A percentile compares a stretch with the other conserved stretches of the same genome.
Conservation (phyloP, 345 rosid genomes). For the Ricinus communis region DNA sequence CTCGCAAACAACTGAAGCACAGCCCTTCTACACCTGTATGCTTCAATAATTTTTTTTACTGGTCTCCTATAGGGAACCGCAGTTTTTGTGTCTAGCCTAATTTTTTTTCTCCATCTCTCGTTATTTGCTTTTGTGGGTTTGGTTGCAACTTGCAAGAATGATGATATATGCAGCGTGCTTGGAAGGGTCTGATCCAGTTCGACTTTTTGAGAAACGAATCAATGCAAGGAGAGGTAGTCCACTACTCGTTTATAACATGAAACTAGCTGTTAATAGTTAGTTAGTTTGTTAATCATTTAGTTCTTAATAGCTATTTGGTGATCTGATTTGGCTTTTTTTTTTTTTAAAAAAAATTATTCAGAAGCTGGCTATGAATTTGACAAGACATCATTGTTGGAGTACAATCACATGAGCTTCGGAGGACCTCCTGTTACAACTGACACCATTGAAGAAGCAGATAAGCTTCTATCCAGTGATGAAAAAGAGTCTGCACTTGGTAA, state of each 20-base stretch:
- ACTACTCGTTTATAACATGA: background rate
- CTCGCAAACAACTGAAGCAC: background rate
- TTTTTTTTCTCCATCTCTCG: background rate
- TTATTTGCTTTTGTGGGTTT: slow-evolving; percentile 13
- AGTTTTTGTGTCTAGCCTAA: background rate
- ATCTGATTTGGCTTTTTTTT: slow-evolving; percentile 12
- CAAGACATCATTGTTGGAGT: slow-evolving; percentile 62
- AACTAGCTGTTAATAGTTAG: background rate
- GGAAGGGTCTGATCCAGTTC: slow-evolving; percentile 92
- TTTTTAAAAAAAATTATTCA: slow-evolving; percentile 38
- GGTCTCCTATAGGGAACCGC: background rate
- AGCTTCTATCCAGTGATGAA: slow-evolving; percentile 59
- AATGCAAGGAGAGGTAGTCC: slow-evolving; percentile 81
- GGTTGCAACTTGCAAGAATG: slow-evolving; percentile 41
- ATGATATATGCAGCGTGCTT: slow-evolving; percentile 83
- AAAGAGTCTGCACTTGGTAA: slow-evolving; percentile 78
- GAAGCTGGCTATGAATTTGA: slow-evolving; percentile 87
- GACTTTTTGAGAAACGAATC: slow-evolving; percentile 84
- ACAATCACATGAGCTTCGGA: slow-evolving; percentile 95
- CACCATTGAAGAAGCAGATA: slow-evolving; percentile 77
- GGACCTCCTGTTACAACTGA: slow-evolving; percentile 82
- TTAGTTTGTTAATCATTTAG: background rate
- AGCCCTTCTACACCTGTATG: background rate
- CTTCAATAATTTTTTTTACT: background rate
- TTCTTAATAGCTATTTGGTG: background rate